A percentile compares a stretch with the other conserved stretches of the same genome.
Conservation (phyloP, 139 green algal species). For the Chlorella sp. region DNA sequence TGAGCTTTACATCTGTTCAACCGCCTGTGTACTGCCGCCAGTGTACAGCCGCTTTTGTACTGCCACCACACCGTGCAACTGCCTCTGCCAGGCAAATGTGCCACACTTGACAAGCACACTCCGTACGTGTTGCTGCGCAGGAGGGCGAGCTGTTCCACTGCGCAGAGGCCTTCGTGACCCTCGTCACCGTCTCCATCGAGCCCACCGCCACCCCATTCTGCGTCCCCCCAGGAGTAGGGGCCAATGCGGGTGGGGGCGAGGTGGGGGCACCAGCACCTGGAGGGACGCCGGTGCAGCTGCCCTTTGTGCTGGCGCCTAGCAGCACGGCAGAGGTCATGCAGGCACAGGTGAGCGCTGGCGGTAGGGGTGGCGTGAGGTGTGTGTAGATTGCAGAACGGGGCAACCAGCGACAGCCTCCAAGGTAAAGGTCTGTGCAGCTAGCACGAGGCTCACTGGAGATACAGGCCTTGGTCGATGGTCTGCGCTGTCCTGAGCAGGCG, state of each 20-base stretch:
- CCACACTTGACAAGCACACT: neutral
- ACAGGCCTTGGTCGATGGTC: neutral
- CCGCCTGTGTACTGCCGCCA: neutral
- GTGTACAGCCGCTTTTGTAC: neutral
- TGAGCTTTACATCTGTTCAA: neutral
- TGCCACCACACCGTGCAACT: neutral
- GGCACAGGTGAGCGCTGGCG: neutral
- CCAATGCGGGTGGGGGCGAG: neutral
- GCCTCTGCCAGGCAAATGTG: neutral
- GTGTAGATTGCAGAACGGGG: too few relatives aligned
- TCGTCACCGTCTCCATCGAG: slow-evolving; percentile 70
- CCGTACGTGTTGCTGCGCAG: neutral
- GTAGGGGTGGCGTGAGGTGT: neutral
- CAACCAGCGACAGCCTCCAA: too few relatives aligned
- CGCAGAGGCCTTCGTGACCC: slow-evolving; percentile 58
- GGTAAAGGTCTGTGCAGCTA: neutral
- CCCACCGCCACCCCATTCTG: too few relatives aligned
- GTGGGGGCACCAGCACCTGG: neutral
- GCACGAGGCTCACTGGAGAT: neutral
- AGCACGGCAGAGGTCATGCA: neutral
- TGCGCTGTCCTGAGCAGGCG: neutral
- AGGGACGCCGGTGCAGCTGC: neutral
- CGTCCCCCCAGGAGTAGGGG: too few relatives aligned
- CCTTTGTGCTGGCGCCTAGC: neutral
- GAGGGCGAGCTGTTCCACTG: slow-evolving; percentile 58